These are phyloP conservation scores for Zygoascus bituminiphila DNA, from an alignment of 805 yeast species.

Conservation along the genomic window DNA sequence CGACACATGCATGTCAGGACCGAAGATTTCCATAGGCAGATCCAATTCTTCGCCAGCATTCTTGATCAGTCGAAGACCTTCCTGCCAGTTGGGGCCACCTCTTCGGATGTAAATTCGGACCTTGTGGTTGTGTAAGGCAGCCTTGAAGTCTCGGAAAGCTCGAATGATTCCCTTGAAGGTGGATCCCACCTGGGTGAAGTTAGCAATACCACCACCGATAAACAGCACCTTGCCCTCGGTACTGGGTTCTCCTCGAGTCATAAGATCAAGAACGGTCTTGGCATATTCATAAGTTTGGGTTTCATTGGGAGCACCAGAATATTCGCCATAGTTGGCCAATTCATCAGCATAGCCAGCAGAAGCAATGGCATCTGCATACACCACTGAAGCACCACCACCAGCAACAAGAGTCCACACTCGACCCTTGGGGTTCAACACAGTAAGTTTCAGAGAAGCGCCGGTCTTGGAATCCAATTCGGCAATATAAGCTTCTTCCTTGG, in stretches of 20 bases:
- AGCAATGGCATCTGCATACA: conserved; percentile 41
- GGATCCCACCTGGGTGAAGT: conserved; percentile 41
- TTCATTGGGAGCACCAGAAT: conserved; percentile 42
- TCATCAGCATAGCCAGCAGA: conserved; percentile 38
- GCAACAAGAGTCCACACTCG: conserved; percentile 42
- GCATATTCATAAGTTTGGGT: conserved; percentile 40
- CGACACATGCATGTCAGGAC: conserved; percentile 44
- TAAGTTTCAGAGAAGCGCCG: conserved; percentile 39
- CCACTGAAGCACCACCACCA: conserved; percentile 43
- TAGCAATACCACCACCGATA: conserved; percentile 42
- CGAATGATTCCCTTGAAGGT: conserved; percentile 43
- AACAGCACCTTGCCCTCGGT: conserved; percentile 37
- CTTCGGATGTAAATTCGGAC: conserved; percentile 38
- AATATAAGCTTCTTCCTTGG: conserved; percentile 39
- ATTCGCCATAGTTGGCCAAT: conserved; percentile 41
- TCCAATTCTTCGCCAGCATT: conserved; percentile 38
- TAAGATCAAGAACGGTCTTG: conserved; percentile 38
- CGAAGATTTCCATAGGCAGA: conserved; percentile 39
- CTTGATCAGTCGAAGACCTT: conserved; percentile 38
- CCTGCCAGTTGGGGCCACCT: conserved; percentile 44
- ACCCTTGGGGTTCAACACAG: conserved; percentile 36
- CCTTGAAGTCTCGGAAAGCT: conserved; percentile 37
- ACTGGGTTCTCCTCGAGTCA: conserved; percentile 35
- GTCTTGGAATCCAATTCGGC: conserved; percentile 42
- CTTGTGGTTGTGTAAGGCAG: conserved; percentile 31